A percentile compares a stretch with the other conserved stretches of the same genome.
Evolutionary conservation across 1,284 basidiomycete genomes (phyloP).

Genomic region (Ceratobasidium sp.): DNA sequence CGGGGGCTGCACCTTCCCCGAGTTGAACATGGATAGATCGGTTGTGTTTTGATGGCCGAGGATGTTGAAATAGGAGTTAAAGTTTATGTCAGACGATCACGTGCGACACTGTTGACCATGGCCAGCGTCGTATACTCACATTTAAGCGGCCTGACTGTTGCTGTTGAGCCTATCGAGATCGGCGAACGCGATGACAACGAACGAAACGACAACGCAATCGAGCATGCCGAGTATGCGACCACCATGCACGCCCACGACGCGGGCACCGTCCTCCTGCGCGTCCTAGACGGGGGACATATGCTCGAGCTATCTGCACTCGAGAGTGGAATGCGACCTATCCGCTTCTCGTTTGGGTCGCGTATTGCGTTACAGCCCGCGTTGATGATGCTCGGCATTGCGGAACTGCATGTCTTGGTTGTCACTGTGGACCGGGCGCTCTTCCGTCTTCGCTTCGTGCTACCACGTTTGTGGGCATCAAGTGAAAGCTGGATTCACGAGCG

Average conservation of each 20-base stretch:
- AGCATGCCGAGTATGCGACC: conserved; percentile 44
- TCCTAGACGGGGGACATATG: conserved; percentile 79
- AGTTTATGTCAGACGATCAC: background rate
- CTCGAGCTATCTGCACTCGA: conserved; percentile 83
- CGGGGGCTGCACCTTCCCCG: too few species aligned
- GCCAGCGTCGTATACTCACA: conserved; percentile 44
- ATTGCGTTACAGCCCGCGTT: conserved; percentile 76
- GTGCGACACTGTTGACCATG: conserved; percentile 43
- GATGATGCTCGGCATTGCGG: conserved; percentile 69
- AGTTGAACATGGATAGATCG: conserved; percentile 12
- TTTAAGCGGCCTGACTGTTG: conserved; percentile 29
- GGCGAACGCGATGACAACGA: conserved; percentile 22
- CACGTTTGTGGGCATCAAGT: conserved; percentile 49
- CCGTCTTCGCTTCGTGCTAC: conserved; percentile 75
- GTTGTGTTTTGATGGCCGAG: background rate
- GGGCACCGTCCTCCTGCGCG: conserved; percentile 71
- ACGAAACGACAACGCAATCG: conserved; percentile 19
- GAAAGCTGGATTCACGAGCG: conserved; percentile 11
- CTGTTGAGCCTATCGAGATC: conserved; percentile 22
- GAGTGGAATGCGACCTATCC: conserved; percentile 71
- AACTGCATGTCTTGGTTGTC: conserved; percentile 79
- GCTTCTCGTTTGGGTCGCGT: conserved; percentile 83
- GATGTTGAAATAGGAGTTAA: background rate
- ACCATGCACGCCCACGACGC: conserved; percentile 43
- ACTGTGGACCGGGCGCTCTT: conserved; percentile 82